Evolutionary conservation across 2,329 filamentous ascomycete genomes (phyloP).

Genomic region (Diaporthe aspalathi): DNA sequence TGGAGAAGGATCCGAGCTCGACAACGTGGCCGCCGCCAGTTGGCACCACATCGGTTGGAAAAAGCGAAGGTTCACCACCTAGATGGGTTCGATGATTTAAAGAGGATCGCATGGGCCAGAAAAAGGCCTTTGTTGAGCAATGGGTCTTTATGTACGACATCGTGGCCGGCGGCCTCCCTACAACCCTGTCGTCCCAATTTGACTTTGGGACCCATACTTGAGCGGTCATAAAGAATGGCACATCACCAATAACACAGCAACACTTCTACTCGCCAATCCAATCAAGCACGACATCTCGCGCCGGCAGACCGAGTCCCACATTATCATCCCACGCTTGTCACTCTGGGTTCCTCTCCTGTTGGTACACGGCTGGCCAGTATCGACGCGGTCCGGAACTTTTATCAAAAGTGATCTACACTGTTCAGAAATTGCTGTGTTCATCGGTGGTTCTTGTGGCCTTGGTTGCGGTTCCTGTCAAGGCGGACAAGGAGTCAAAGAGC

Average conservation of each 20-base stretch:
- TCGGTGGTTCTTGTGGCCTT: conserved; percentile 18
- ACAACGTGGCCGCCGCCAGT: conserved; percentile 18
- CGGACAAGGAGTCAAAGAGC: background rate
- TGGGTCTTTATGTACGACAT: conserved; percentile 15
- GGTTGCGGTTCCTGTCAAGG: background rate
- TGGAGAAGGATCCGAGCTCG: conserved; percentile 26
- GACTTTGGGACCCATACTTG: conserved; percentile 7
- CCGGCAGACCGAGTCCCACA: conserved; percentile 9
- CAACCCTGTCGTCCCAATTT: background rate
- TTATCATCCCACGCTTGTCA: conserved; percentile 2
- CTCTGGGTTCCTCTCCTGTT: background rate
- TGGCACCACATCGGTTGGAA: conserved; percentile 26
- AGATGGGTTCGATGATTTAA: conserved; percentile 23
- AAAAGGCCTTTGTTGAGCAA: background rate
- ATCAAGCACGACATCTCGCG: conserved; percentile 9
- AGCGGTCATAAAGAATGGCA: conserved; percentile 17
- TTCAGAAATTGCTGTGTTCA: background rate
- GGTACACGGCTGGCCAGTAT: conserved; percentile 30
- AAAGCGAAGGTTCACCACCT: conserved; percentile 3
- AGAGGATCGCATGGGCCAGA: conserved; percentile 18
- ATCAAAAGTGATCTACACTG: background rate
- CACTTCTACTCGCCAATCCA: background rate
- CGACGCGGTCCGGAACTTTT: background rate
- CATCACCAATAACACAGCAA: conserved; percentile 15
- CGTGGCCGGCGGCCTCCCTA: conserved; percentile 25